Evolutionary conservation across 2,329 filamentous ascomycete species (phyloP), one percentile per base, ranked within the genome.

Genomic region (Fusarium torulosum): DNA sequence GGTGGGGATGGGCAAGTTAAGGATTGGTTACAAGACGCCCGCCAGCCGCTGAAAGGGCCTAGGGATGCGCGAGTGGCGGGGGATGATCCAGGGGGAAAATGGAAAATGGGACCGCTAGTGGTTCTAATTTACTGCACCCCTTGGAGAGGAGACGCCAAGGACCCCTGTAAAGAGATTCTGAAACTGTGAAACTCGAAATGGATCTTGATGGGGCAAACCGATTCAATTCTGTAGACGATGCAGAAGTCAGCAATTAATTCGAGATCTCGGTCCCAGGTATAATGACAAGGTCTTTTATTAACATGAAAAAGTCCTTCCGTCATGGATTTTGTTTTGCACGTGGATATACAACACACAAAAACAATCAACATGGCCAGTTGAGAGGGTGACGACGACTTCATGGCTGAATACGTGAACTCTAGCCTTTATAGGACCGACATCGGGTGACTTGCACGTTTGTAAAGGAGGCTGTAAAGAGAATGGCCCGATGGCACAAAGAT

Each of bases 141-240:
- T 66, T 69, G 55, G 38, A 44, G 33, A 41, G 58, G 41, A 47
- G 61, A n/a, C 53, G 59, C 53, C 53, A 65, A 63, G 43, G 47
- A 53, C 44, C 41, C 35, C 17, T 37, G 35, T 8, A 10, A 10
- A 37, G 35, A 37, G 35, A 37, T 53, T 59, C 68, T 72, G 70
- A 72, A 72, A 72, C 70, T 49, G 62, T 67, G 65, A 72, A 59
- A 71, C 69, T 53, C 45, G 35, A 47, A 46, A 41, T 38, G 19
- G 41, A 38, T 56, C n/a, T 45, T 29, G 6, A 40, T 21, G 58
- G 47, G 50, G 21, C n/a, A 37, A 43, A 21, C 14, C 19, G 43
- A 41, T 7, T 17, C 13, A 3, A 59, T 47, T 19, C 19, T 42
- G 31, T 13, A 41, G 45, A 40, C 17, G 20, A 25, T 29, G 27